These are phyloP conservation scores for Sungouiella blattae DNA, from an alignment of 805 yeast genomes.

Conservation along the genomic window DNA sequence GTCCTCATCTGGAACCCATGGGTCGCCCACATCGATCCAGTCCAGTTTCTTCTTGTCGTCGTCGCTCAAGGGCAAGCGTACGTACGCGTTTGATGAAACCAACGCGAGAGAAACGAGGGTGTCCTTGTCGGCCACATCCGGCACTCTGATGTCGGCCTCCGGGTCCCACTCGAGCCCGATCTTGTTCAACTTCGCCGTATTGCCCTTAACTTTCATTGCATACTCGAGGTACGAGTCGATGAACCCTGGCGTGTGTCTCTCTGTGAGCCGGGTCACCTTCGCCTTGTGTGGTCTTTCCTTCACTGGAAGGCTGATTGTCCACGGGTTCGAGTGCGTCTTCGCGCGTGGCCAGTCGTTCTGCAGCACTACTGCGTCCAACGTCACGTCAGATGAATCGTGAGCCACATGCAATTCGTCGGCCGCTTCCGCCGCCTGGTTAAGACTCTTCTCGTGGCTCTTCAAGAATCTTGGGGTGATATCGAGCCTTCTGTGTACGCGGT, in stretches of 20 bases:
- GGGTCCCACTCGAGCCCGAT: slow-evolving; percentile 64
- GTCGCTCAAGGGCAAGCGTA: slow-evolving; percentile 59
- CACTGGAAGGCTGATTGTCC: slow-evolving; percentile 33
- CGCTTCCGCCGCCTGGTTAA: slow-evolving; percentile 2
- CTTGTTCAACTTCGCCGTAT: slow-evolving; percentile 30
- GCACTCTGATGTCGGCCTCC: slow-evolving; percentile 50
- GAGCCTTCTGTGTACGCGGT: slow-evolving; percentile 44
- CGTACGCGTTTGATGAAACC: slow-evolving; percentile 91
- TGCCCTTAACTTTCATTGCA: slow-evolving; percentile 44
- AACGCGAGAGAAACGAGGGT: slow-evolving; percentile 74
- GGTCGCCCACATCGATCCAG: slow-evolving; percentile 73
- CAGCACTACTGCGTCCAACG: slow-evolving; percentile 5
- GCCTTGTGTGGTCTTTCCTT: slow-evolving; percentile 16
- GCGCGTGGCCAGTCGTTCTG: slow-evolving; percentile 36
- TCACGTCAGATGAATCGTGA: neutral
- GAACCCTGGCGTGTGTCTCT: slow-evolving; percentile 51
- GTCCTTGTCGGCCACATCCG: slow-evolving; percentile 70
- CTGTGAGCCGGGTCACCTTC: slow-evolving; percentile 25
- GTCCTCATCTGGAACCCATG: slow-evolving; percentile 52
- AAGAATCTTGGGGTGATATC: slow-evolving; percentile 47
- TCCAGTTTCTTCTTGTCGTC: slow-evolving; percentile 55
- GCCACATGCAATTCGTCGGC: slow-evolving; percentile 3
- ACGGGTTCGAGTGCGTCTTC: slow-evolving; percentile 34
- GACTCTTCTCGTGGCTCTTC: slow-evolving; percentile 7
- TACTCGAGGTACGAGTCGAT: slow-evolving; percentile 63